Evolutionary conservation across 306 rosid species (phyloP).

Genomic region (Prosopis cineraria): DNA sequence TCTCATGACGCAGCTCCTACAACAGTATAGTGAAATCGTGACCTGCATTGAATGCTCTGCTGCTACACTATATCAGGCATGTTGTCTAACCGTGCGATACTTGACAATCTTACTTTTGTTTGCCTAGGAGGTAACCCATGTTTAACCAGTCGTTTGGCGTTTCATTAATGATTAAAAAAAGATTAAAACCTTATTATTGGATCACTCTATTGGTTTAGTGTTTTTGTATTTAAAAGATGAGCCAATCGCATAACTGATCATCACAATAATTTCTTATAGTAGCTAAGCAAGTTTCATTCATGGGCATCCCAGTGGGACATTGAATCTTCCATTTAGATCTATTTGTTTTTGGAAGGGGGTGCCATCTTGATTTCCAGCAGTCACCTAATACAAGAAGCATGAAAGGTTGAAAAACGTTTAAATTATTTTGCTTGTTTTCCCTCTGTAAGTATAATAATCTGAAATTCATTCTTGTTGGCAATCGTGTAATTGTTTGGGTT

Average conservation of each 20-base stretch:
- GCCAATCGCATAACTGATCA: conserved; percentile 7
- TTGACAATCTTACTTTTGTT: conserved; percentile 21
- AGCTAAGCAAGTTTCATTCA: conserved; percentile 8
- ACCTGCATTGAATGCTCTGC: conserved; percentile 60
- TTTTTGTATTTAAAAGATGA: conserved; percentile 5
- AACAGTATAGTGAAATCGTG: conserved; percentile 36
- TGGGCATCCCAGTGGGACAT: not conserved
- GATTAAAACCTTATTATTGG: not conserved
- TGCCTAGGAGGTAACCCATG: not conserved
- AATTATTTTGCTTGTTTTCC: conserved; percentile 26
- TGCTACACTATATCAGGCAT: conserved; percentile 50
- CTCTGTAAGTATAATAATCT: conserved; percentile 14
- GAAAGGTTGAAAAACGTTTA: conserved; percentile 24
- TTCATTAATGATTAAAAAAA: not conserved
- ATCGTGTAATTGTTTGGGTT: conserved; percentile 20
- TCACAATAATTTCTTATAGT: conserved; percentile 3
- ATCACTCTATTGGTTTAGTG: conserved; percentile 1
- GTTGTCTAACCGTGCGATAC: conserved; percentile 4
- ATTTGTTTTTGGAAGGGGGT: not conserved
- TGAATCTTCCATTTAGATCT: not conserved
- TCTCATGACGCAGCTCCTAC: conserved; percentile 44
- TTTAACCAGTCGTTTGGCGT: not conserved
- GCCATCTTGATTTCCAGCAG: conserved; percentile 4
- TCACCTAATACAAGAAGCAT: conserved; percentile 13
- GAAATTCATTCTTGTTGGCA: conserved; percentile 9